A percentile compares a stretch with the other conserved stretches of the same genome.
These are phyloP conservation scores for Nicotiana undulata DNA, from an alignment of 257 asterid genomes.

Conservation along the genomic window DNA sequence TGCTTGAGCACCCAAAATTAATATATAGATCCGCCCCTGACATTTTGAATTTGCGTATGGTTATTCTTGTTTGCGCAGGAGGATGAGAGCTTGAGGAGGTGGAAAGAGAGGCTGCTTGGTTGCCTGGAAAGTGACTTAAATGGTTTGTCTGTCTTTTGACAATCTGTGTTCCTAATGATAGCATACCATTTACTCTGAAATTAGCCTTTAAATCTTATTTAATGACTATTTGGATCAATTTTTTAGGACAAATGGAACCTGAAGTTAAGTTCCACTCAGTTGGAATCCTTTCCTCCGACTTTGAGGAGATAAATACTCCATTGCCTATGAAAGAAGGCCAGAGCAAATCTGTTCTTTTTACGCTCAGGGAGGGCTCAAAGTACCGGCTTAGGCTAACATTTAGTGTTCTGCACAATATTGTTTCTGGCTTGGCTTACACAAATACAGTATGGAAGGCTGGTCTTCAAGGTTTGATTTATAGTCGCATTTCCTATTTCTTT, in stretches of 20 bases:
- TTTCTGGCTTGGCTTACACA: constrained; percentile 66
- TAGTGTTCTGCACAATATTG: constrained; percentile 73
- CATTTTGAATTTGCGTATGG: neutral
- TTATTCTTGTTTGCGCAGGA: constrained; percentile 30
- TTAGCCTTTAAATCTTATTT: neutral
- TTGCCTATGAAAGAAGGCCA: constrained; percentile 44
- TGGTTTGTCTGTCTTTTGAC: constrained; percentile 30
- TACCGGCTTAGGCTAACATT: constrained; percentile 57
- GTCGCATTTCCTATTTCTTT: neutral
- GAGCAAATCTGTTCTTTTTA: constrained; percentile 37
- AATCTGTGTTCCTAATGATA: neutral
- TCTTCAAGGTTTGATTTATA: constrained; percentile 43
- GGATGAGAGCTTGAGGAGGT: constrained; percentile 72
- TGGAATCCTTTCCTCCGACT: constrained; percentile 54
- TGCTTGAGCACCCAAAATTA: too few relatives aligned
- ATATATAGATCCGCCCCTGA: too few relatives aligned
- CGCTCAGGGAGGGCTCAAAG: constrained; percentile 59
- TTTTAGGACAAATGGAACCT: constrained; percentile 60
- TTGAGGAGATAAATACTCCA: constrained; percentile 59
- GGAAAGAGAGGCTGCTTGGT: constrained; percentile 85
- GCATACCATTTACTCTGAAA: neutral
- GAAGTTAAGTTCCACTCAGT: constrained; percentile 64
- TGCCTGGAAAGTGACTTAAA: constrained; percentile 61
- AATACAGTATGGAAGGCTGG: constrained; percentile 68
- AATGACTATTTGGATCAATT: neutral